Evolutionary conservation across 495 filamentous ascomycete genomes (phyloP), one percentile per base, ranked within the genome.

Genomic region (Jackrogersella multiformis): DNA sequence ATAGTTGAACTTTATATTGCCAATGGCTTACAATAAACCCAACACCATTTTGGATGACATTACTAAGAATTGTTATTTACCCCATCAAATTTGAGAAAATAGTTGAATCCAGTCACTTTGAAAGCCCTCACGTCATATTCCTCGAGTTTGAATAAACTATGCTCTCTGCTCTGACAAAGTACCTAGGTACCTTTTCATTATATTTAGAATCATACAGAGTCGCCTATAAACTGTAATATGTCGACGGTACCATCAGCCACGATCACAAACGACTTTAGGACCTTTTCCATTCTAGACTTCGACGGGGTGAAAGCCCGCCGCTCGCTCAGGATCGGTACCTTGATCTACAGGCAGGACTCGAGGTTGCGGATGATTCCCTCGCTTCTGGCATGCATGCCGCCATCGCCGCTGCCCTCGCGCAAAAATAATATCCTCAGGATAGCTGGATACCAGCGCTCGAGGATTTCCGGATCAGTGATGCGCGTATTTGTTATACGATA

Each of bases 281-380:
- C 20, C 44, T 26, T 48, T 5, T 15, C 21, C 12, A 0, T 5
- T 2, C 1, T n/a, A 2, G 44, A 15, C 2, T 15, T 30, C 18
- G 1, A 1, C 4, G 94, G 94, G 24, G 86, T 82, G 69, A 92
- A 92, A 0, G 96, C 92, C 12, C 94, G 79, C 15, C 94, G 79
- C 78, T 98, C 94, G 52, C 87, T 91, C 36, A 98, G 74, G 61
- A 98, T 97, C 7, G 88, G 92, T 13, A 90, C 91, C 72, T 97
- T 90, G 58, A 97, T 87, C 0, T 92, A 90, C n/a, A 92, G 88
- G 18, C 94, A 82, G 79, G 97, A 97, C 79, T 99, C 95, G 54
- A 97, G 96, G 66, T 99, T 95, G 1, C 94, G 82, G 1, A 97
- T 80, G 30, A 99, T 93, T 39, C 94, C 94, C 49, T 97, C 89